A percentile compares a stretch with the other conserved stretches of the same genome.
These are phyloP conservation scores for Noccaea caerulescens DNA, from an alignment of 345 rosid genomes.

Conservation along the genomic window DNA sequence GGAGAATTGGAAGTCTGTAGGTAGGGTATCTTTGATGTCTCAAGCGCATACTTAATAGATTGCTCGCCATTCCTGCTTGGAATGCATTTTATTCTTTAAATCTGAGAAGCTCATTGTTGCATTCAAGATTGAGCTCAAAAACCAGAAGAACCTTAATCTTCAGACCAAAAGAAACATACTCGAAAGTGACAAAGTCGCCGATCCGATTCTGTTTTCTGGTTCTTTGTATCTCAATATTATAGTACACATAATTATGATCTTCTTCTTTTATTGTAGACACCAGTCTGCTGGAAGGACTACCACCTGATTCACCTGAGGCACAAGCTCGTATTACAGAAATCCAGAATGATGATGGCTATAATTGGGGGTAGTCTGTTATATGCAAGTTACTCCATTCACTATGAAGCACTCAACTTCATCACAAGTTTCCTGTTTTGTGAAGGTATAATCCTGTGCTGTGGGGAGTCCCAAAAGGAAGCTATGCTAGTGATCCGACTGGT, in stretches of 20 bases:
- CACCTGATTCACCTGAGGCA: slow-evolving; percentile 83
- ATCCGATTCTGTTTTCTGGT: slow-evolving; percentile 1
- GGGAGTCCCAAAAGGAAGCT: slow-evolving; percentile 99
- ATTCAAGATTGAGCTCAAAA: slow-evolving; percentile 13
- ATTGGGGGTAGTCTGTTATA: slow-evolving; percentile 83
- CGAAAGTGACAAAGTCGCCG: slow-evolving; percentile 8
- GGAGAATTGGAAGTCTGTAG: slow-evolving; percentile 81
- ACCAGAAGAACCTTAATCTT: background rate
- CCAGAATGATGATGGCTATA: slow-evolving; percentile 84
- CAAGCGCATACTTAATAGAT: slow-evolving; percentile 12
- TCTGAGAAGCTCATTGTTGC: slow-evolving; percentile 9
- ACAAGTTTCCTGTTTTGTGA: slow-evolving; percentile 42
- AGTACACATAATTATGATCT: slow-evolving; percentile 3
- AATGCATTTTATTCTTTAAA: background rate
- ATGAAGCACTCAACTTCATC: slow-evolving; percentile 26
- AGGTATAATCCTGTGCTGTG: slow-evolving; percentile 96
- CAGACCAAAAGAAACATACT: slow-evolving; percentile 15
- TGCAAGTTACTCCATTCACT: slow-evolving; percentile 27
- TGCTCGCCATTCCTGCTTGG: background rate
- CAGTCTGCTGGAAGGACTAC: slow-evolving; percentile 61
- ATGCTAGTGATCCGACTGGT: slow-evolving; percentile 80
- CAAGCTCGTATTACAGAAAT: slow-evolving; percentile 71
- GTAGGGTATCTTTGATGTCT: slow-evolving; percentile 50
- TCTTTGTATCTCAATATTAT: slow-evolving; percentile 6
- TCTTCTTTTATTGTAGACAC: slow-evolving; percentile 60